Evolutionary conservation across 2,329 filamentous ascomycete species (phyloP).

Genomic region (Penicillium olsonii): DNA sequence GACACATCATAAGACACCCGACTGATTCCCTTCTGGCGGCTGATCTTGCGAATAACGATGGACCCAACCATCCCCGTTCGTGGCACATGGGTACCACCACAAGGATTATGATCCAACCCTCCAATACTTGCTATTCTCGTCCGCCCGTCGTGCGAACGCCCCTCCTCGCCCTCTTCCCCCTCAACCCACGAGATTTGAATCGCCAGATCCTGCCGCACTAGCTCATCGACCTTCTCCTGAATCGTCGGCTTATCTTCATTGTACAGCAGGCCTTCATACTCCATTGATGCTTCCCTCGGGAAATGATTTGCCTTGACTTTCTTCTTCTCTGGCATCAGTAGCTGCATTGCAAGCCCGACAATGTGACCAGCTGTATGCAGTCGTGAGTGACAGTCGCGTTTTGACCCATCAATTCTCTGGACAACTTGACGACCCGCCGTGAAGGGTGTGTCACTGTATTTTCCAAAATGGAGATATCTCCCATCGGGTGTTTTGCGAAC

Average conservation of each 20-base stretch:
- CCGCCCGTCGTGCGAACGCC: slow-evolving; percentile 15
- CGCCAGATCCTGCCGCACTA: slow-evolving; percentile 23
- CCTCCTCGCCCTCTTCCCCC: slow-evolving; percentile 13
- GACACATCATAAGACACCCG: slow-evolving; percentile 31
- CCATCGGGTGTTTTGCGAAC: slow-evolving; percentile 29
- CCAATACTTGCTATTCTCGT: slow-evolving; percentile 31
- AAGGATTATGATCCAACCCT: slow-evolving; percentile 32
- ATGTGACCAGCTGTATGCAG: slow-evolving; percentile 35
- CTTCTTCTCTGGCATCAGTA: slow-evolving; percentile 25
- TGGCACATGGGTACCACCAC: slow-evolving; percentile 33
- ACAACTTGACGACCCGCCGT: slow-evolving; percentile 19
- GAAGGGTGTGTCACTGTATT: slow-evolving; percentile 12
- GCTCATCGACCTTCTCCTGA: slow-evolving; percentile 30
- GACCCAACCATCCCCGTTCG: slow-evolving; percentile 25
- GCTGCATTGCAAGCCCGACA: slow-evolving; percentile 30
- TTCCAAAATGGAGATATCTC: slow-evolving; percentile 29
- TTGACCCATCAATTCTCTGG: slow-evolving; percentile 25
- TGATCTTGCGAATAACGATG: slow-evolving; percentile 31
- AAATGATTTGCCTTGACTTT: slow-evolving; percentile 35
- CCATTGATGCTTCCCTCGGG: slow-evolving; percentile 29
- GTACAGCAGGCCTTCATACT: slow-evolving; percentile 32
- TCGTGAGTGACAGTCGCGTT: slow-evolving; percentile 31
- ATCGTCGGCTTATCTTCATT: slow-evolving; percentile 31
- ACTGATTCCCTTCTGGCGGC: slow-evolving; percentile 31
- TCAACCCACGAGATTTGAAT: slow-evolving; percentile 29